Conservation (phyloP, 164 flowering plant species). For the Houttuynia cordata region DNA sequence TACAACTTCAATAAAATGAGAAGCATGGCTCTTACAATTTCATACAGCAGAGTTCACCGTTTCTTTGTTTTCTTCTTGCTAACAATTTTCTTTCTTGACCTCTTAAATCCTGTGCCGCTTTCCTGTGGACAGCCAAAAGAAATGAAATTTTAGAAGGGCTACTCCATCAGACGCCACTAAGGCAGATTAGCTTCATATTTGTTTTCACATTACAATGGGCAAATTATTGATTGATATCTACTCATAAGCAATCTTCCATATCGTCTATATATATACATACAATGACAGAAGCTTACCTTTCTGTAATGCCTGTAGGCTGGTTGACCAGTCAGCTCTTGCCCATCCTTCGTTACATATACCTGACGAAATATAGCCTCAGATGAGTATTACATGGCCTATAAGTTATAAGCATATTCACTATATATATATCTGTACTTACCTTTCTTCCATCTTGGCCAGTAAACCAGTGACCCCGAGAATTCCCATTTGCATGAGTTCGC, state of each 20-base stretch:
- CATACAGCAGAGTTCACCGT: neutral
- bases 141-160: neutral
- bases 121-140: conserved; percentile 30
- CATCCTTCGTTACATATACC: conserved; percentile 58
- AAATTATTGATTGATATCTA: neutral
- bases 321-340: conserved; percentile 64
- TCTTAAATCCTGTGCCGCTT: conserved; percentile 24
- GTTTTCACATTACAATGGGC: neutral
- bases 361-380: conserved; percentile 16
- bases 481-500: conserved; percentile 44
- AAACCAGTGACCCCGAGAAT: conserved; percentile 59
- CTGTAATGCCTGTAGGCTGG: conserved; percentile 52
- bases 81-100: conserved; percentile 30
- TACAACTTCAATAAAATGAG: too few relatives aligned
- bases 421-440: conserved; percentile 22
- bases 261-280: too few relatives aligned
- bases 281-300: conserved; percentile 33
- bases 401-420: neutral
- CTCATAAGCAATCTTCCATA: neutral
- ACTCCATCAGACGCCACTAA: neutral
- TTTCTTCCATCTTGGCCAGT: conserved; percentile 53
- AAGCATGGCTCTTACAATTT: too few relatives aligned
- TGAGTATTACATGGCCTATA: conserved; percentile 1
- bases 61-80: conserved; percentile 19
- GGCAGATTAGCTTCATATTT: neutral